Evolutionary conservation across 2,329 filamentous ascomycete genomes (phyloP), one percentile per base, ranked within the genome.

Genomic region (Penicillium nordicum): DNA sequence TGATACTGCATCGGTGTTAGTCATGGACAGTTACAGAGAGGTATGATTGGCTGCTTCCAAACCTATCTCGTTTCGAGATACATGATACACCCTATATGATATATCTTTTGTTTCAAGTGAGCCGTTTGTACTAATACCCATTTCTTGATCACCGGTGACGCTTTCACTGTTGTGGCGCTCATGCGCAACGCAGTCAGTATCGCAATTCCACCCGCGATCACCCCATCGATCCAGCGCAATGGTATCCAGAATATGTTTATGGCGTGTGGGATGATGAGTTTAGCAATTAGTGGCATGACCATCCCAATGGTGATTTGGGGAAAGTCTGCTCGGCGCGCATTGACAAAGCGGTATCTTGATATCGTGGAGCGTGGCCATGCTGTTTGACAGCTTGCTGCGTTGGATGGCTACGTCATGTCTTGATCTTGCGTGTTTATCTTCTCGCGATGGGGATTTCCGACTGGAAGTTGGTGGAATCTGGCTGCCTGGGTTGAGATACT

Each of bases 21-120:
- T 65, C 11, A 65, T 64, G 46, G 64, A 64, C 30, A 64, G 72
- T 5, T 77, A 76, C 40, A 63, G 66, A 45, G 71, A 74, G 52
- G 74, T 76, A 61, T 40, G 12, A 14, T 11, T 5, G 40, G 12
- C 5, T 30, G 12, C 21, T n/a, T 12, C 18, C 0, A 5, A 18
- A 14, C 16, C 11, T n/a, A 14, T 37, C 11, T 30, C 18, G 2
- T 21, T 32, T n/a, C 25, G 1, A 44, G 29, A 46, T 46, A 34
- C 29, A 23, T 23, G 12, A 23, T 23, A 46, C 29, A 23, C 8
- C 8, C 18, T 45, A 23, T 7, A 14, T 14, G 43, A 45, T 34
- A 23, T 29, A 16, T 23, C 2, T 11, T 34, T 34, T 45, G 18
- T 32, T 34, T n/a, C 18, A n/a, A 23, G 29, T 10, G 11, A 23